Evolutionary conservation across 1,284 basidiomycete genomes (phyloP), one percentile per base, ranked within the genome.

Genomic region (Irpex lacteus): DNA sequence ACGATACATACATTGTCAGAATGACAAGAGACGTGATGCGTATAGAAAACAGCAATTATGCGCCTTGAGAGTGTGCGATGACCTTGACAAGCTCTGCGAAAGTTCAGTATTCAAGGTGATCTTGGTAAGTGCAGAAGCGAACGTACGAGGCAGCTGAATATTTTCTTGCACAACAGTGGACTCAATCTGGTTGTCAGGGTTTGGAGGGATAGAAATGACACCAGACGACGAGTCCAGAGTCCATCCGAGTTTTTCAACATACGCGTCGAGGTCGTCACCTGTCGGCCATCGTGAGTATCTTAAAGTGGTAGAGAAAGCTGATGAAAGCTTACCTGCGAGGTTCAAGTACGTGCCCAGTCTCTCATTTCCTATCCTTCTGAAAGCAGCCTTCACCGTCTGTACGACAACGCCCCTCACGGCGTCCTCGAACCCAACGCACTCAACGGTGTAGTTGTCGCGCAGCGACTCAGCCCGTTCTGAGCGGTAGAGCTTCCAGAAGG

Each of bases 131-230:
- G 55, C 18, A 34, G 52, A n/a, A 59, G 9, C 47, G 21, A 50
- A 87, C 93, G 75, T 78, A 96, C 95, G 96, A 69, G 89, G 88
- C 64, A 98, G 81, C 75, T 91, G 91, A 68, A 98, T 92, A 70
- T 85, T 89, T 81, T 98, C 96, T 77, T 94, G 92, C 54, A 97
- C 92, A 50, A 97, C 87, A n/a, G 93, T 93, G 0, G 95, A 93
- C 76, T 95, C 93, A 72, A 98, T 94, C 73, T 95, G 92, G 78
- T 98, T 98, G 77, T 96, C 94, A n/a, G 91, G 91, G 76, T 96
- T 96, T 59, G 88, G 84, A 49, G 95, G 95, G 62, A 98, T 83
- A 32, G 77, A 80, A 57, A 95, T 85, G 9, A 88, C 84, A 15
- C 85, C 87, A 5, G 78, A 81, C 7, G 81, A 71, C 6, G 82